Conservation (phyloP, 345 rosid genomes). For the Kandelia obovata region DNA sequence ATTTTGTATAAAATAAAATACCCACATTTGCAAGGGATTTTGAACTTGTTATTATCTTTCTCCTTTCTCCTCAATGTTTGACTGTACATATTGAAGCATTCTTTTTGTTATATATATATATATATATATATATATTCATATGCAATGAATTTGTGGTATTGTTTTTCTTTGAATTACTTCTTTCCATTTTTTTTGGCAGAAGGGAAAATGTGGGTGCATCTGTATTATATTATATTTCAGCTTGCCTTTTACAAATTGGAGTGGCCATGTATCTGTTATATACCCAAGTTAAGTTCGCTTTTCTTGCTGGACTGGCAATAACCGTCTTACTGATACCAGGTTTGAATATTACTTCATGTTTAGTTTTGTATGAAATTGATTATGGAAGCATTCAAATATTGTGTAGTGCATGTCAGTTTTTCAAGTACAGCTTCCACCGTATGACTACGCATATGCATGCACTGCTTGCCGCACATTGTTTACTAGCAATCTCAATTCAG, state of each 20-base stretch:
- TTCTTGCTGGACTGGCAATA: constrained; percentile 77
- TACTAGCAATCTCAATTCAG: neutral
- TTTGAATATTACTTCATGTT: constrained; percentile 21
- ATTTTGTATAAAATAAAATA: no score
- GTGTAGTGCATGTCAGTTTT: neutral
- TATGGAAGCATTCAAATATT: constrained; percentile 1
- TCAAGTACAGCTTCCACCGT: neutral
- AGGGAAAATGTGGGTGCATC: neutral
- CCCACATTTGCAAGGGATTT: no score
- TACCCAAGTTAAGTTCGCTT: constrained; percentile 88
- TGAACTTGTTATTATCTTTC: no score
- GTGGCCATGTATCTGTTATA: constrained; percentile 76
- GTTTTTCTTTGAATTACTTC: neutral
- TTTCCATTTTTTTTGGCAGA: neutral
- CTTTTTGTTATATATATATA: neutral
- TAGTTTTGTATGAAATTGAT: constrained; percentile 4
- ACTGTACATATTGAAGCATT: no score
- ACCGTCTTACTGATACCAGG: constrained; percentile 85
- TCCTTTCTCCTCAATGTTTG: no score
- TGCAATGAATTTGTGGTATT: neutral
- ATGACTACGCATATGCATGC: neutral
- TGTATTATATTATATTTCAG: constrained; percentile 39
- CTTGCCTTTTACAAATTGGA: constrained; percentile 92
- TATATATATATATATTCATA: neutral
- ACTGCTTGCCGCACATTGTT: neutral